Base-by-base conservation (phyloP, 148 eudicot species). In the Polygonum aviculare region DNA sequence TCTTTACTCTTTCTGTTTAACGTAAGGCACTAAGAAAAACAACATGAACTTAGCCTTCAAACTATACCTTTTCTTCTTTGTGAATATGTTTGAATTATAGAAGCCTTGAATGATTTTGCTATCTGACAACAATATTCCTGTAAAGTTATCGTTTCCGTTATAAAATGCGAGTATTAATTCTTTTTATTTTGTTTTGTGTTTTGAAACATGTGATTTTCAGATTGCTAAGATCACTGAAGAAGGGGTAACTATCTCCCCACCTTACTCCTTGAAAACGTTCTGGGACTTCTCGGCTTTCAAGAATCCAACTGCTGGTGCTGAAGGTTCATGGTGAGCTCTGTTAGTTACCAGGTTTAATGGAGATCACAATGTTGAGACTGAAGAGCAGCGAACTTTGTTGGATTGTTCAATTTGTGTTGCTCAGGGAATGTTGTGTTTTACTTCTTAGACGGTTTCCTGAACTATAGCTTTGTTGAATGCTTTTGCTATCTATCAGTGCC, bases 171-270 rank as follows among this genome's bases (percentile, higher is more conserved):
- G 33, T 57, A 57, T 21, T 57, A 21, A 57, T 78, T 22, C 70
- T 77, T 21, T 21, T 36, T 45, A 35, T 7, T 44, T 26, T 26
- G 31, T 26, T 10, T 5, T 75, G 54, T 74, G 12, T n/a, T 73
- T 47, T 74, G 44, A 45, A 51, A 35, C 71, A 73, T 36, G 54
- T 48, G 77, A 78, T 69, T 74, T 79, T 7, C 88, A 93, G 97
- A 93, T 93, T 75, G 95, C 97, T 0, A 93, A 87, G 73, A 85
- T 93, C 79, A 93, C 96, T 0, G 97, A 90, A 83, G 91, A 88
- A 69, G 98, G 91, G 3, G 81, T 84, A 72, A 79, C 87, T 18
- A 79, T 86, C 31, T 93, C 91, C 48, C 86, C 85, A 72, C 93
- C 98, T 12, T 93, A 93, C 78, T 81, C 96, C 8, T 74, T 93